phyloP scores from a whole-genome alignment of 164 flowering plant genomes.

The Vitis rupestris region DNA sequence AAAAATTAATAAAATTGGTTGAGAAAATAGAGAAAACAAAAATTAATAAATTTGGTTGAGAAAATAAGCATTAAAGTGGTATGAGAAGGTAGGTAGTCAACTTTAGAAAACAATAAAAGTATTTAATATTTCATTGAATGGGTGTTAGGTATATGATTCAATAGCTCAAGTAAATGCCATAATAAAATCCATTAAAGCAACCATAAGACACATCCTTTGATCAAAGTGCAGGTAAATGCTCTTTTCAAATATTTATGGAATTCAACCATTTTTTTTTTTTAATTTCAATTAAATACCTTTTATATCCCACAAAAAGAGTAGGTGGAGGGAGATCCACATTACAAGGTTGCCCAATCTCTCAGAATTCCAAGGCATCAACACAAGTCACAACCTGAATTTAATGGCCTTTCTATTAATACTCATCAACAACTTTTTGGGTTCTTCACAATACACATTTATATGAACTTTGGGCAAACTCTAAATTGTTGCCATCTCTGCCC shows the following conservation, averaged over 20 bases:
- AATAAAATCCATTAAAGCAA: conserved; percentile 20
- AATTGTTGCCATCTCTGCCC: no score
- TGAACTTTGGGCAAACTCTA: no score
- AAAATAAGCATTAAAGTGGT: conserved; percentile 2
- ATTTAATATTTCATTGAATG: conserved; percentile 21
- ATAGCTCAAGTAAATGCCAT: conserved; percentile 17
- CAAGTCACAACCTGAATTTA: conserved; percentile 12
- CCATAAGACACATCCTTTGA: conserved; percentile 14
- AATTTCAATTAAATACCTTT: neutral
- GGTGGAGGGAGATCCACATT: no score
- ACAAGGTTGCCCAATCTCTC: neutral
- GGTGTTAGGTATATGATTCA: conserved; percentile 35
- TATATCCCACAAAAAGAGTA: neutral
- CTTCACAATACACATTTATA: no score
- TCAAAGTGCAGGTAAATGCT: conserved; percentile 28
- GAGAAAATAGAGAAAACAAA: neutral
- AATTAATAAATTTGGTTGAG: no score
- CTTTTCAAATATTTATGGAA: conserved; percentile 35
- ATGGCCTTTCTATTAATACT: neutral
- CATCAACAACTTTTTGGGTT: neutral
- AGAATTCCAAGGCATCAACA: conserved; percentile 13
- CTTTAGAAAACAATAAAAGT: conserved; percentile 11
- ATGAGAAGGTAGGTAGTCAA: conserved; percentile 21
- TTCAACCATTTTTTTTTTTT: conserved; percentile 8
- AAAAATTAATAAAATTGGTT: neutral